Evolutionary conservation across 306 rosid species (phyloP), one percentile per base, ranked within the genome.

Genomic region (Leucaena leucocephala): DNA sequence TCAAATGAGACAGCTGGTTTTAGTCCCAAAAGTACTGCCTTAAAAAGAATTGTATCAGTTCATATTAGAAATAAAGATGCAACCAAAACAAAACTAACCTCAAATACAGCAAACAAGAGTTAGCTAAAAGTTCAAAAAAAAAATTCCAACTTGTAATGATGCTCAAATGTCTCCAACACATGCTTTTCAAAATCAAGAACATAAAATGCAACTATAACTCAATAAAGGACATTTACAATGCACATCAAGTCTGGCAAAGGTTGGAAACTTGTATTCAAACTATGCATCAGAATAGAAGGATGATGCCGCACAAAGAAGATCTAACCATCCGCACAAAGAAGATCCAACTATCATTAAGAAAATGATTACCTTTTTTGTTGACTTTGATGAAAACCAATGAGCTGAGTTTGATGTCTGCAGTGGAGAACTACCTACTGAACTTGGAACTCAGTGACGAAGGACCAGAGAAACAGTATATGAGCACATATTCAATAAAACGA

Each of bases 351-450:
- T 49, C 4, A 22, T 8, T 16, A 75, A 71, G 42, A 82, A 35
- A 38, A 78, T 70, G 19, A 44, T 22, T 65, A 91, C 98, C 85
- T 91, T 93, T 82, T 90, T 91, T 0, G 86, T 64, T 11, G 97
- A 85, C 86, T 95, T 91, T 58, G 97, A 43, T 21, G 83, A 62
- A 86, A 95, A 93, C 98, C 97, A 95, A 69, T 49, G 74, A 16
- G 88, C 88, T 64, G 96, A 59, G 9, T 78, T 58, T 62, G 97
- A 85, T 82, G 86, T 79, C 15, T 82, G 81, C 69, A 82, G 71
- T 65, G 78, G 59, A 44, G 83, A 57, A 74, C 80, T 84, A 68
- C 84, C 97, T 95, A 57, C 76, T 69, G 34, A 81, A 71, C 66
- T 17, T 46, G 52, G 22, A 79, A 76, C 43, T 77, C 33, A n/a